Base-by-base conservation (phyloP, 1,139 yeast species). In the Meyerozyma athensensis region DNA sequence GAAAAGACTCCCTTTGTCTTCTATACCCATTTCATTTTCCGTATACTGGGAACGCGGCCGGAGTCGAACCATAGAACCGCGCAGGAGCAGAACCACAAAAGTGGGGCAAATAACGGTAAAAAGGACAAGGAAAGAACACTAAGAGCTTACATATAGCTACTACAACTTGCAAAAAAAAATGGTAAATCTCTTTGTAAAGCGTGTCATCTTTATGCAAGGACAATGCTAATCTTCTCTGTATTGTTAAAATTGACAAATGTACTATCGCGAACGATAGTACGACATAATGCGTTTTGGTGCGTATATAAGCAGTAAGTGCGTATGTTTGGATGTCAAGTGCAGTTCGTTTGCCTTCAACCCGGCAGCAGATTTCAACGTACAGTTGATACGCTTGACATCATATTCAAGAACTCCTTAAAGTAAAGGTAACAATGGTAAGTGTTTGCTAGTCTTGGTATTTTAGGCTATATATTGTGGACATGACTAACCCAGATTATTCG, bases 201-300 rank as follows among this genome's bases (percentile, higher is more conserved):
- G 92, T 84, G 94, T 84, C 94, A 84, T 84, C 95, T 89, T 85
- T 85, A 85, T 85, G 94, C 95, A 85, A 89, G 94, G 94, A 89
- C 94, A 89, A 85, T 85, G 95, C 95, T 85, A 82, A 85, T 85
- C 94, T 84, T 85, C 95, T 85, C 95, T 85, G 95, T 85, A 85
- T 84, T 83, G 90, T 84, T 84, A 69, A 66, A 68, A 62, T 70
- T 70, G 75, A 70, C 75, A 68, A 69, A 65, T 68, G 75, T 67
- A 65, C 74, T 56, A 68, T 55, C 72, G 61, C 66, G 64, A 61
- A 50, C 66, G 65, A 66, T 55, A 64, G 72, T 64, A 67, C 73
- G 68, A 61, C 45, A 72, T 72, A 62, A 62, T 65, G 1, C 12
- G 12, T 30, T 36, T 36, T 19, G n/a, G 8, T 23, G 12, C n/a